Evolutionary conservation across 495 filamentous ascomycete species (phyloP).

Genomic region (Penicillium nucicola): DNA sequence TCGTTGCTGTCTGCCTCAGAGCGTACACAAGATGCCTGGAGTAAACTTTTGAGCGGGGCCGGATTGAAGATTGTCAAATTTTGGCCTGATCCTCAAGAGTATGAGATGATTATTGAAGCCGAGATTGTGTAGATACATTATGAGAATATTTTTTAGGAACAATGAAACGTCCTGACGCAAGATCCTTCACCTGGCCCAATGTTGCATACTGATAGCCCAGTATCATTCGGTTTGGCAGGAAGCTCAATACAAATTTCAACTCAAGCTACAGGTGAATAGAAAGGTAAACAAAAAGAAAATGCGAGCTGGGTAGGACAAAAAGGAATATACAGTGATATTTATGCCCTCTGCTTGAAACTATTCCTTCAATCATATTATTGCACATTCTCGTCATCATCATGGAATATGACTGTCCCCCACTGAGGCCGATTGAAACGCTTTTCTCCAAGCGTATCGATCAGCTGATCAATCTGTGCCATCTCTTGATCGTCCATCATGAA

Average conservation of each 20-base stretch:
- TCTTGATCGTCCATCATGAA: constrained; percentile 51
- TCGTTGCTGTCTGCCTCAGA: constrained; percentile 30
- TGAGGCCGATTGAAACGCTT: constrained; percentile 29
- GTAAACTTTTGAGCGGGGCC: constrained; percentile 28
- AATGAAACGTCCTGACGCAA: neutral
- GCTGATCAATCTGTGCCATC: constrained; percentile 42
- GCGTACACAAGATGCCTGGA: constrained; percentile 39
- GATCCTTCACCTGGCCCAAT: no score
- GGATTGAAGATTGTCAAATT: constrained; percentile 44
- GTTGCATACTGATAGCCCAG: no score
- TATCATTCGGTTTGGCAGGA: no score
- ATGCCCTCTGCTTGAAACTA: no score
- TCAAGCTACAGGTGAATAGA: no score
- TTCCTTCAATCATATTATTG: neutral
- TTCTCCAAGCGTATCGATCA: constrained; percentile 26
- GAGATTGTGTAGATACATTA: constrained; percentile 13
- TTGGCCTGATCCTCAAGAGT: constrained; percentile 29
- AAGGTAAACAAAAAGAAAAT: no score
- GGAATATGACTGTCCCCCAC: constrained; percentile 26
- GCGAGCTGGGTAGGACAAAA: no score
- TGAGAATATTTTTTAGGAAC: no score
- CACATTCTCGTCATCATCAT: constrained; percentile 21
- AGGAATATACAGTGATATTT: no score
- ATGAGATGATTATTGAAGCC: constrained; percentile 31
- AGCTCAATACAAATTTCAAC: no score